These are phyloP conservation scores for Microdochium nivale DNA, from an alignment of 2,329 filamentous ascomycete genomes.

Conservation along the genomic window DNA sequence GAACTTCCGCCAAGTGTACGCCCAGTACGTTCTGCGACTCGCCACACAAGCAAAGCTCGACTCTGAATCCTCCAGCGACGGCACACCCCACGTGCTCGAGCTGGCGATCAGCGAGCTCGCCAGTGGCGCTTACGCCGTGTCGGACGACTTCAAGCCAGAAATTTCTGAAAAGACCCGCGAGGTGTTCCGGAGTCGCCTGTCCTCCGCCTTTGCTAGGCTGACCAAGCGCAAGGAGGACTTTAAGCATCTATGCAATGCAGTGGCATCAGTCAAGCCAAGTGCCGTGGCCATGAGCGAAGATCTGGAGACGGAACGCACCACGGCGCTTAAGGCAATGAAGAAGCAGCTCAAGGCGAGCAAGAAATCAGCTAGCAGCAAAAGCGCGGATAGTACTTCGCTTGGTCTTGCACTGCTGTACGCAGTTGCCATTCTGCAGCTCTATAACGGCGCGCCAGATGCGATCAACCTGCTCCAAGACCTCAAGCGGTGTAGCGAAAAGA, in stretches of 20 bases:
- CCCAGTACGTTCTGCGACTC: conserved; percentile 45
- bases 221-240: conserved; percentile 45
- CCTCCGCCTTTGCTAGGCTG: conserved; percentile 49
- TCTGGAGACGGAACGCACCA: conserved; percentile 41
- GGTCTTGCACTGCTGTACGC: conserved; percentile 76
- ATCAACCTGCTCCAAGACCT: conserved; percentile 76
- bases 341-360: conserved; percentile 37
- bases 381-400: conserved; percentile 33
- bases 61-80: conserved; percentile 15
- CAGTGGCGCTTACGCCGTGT: conserved; percentile 44
- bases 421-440: conserved; percentile 78
- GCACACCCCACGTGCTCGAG: conserved; percentile 25
- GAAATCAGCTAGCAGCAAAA: conserved; percentile 20
- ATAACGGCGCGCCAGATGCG: conserved; percentile 82
- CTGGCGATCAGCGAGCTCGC: conserved; percentile 43
- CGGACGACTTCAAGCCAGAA: conserved; percentile 29
- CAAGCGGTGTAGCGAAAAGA: conserved; percentile 63
- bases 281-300: conserved; percentile 47
- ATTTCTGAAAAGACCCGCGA: conserved; percentile 45
- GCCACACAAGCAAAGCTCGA: conserved; percentile 29
- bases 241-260: conserved; percentile 42
- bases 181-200: conserved; percentile 46
- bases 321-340: conserved; percentile 42
- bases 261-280: conserved; percentile 42
- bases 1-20: conserved; percentile 39